Base-by-base conservation (phyloP, 2,329 filamentous ascomycete genomes). In the Madurella mycetomatis region DNA sequence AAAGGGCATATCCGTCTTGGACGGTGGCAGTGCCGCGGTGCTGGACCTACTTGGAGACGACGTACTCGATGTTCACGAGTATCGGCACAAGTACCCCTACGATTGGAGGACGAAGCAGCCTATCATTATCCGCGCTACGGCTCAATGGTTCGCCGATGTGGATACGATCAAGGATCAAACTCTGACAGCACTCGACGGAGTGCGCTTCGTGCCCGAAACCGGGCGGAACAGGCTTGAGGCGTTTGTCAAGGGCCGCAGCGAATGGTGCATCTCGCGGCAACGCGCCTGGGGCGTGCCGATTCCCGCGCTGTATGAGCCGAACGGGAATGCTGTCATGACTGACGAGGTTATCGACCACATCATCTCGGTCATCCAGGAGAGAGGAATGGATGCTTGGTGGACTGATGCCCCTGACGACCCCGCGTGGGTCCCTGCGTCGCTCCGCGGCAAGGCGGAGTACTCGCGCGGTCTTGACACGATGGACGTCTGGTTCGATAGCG, bases 401-500 rank as follows among this genome's bases (percentile, higher is more conserved):
- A 89, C 88, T 0, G 92, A 97, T 67, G 75, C 81, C 13, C 74
- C 79, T 1, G 81, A 92, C 57, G 91, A 97, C 49, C 73, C 79
- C 19, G 82, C 81, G 0, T 99, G 92, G 92, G 77, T 95, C 32
- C 83, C 85, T 1, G 71, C 81, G 5, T 79, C 81, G 9, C 74
- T 96, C 1, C 72, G 73, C 42, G 69, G 70, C 32, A 73, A 77
- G 13, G 76, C 76, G 9, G 67, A 73, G 5, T 94, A 87, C 66
- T 76, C 81, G 46, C 86, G 94, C 58, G 92, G 92, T 13, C 88
- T 78, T 42, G 94, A 99, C 66, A 99, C 94, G 0, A 99, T 99
- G 94, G 94, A 99, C 69, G 94, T 99, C 9, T 99, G 94, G 94
- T 99, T 99, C 64, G 94, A 99, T 69, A 97, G 94, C 61, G 94